Conservation (phyloP, 495 filamentous ascomycete species). For the Trichoderma asperelloides region DNA sequence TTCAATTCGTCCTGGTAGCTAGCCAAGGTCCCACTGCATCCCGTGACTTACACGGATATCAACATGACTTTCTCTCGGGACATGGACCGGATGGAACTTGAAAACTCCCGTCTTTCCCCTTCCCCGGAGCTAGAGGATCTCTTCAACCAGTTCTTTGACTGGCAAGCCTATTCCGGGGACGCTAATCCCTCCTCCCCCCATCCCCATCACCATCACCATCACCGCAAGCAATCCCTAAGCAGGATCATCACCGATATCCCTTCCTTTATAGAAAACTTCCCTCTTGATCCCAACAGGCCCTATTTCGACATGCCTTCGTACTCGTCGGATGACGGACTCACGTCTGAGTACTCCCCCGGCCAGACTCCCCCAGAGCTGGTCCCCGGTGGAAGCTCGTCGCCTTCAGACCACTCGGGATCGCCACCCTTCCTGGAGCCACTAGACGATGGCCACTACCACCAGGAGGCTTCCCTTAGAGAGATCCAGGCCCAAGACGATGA, state of each 20-base stretch:
- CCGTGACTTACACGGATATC: conserved; percentile 11
- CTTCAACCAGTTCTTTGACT: conserved; percentile 10
- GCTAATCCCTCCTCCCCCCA: not conserved
- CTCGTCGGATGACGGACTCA: conserved; percentile 5
- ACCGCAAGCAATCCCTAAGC: not conserved
- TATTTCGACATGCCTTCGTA: conserved; percentile 2
- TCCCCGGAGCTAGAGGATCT: conserved; percentile 9
- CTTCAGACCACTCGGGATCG: conserved; percentile 8
- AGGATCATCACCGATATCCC: conserved; percentile 10
- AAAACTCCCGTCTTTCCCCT: conserved; percentile 11
- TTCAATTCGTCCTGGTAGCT: conserved; percentile 9
- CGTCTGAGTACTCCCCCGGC: conserved; percentile 5
- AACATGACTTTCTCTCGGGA: conserved; percentile 9
- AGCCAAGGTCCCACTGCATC: conserved; percentile 11
- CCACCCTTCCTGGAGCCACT: not conserved
- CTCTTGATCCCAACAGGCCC: not conserved
- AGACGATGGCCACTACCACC: conserved; percentile 8
- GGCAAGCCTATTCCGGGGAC: conserved; percentile 9
- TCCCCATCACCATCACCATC: conserved; percentile 2
- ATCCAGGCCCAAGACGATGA: conserved; percentile 8
- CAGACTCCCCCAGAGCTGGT: conserved; percentile 9
- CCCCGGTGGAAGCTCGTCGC: conserved; percentile 10
- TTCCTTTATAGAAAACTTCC: not conserved
- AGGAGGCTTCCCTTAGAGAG: not conserved
- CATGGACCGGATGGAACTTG: conserved; percentile 5